Evolutionary conservation across 345 rosid species (phyloP).

Genomic region (Angophora floribunda): DNA sequence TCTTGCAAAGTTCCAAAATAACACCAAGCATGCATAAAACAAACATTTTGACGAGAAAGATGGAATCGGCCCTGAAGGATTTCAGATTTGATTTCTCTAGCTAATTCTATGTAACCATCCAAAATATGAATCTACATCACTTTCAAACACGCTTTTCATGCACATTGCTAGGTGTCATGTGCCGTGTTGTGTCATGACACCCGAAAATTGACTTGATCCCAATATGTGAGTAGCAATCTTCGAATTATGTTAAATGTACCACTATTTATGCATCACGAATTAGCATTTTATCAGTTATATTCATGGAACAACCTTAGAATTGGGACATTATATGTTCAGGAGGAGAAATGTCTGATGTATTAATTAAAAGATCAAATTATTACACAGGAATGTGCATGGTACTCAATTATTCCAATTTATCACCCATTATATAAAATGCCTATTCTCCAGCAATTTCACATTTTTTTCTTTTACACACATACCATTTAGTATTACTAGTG

Average conservation of each 20-base stretch:
- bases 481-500: too few species aligned
- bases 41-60: not conserved
- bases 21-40: not conserved
- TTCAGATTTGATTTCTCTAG: not conserved
- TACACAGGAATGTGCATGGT: too few species aligned
- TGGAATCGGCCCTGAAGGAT: not conserved
- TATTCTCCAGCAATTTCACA: too few species aligned
- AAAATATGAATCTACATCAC: not conserved
- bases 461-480: too few species aligned
- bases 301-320: not conserved
- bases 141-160: not conserved
- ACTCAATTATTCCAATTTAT: too few species aligned
- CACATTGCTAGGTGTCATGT: not conserved
- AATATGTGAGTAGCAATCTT: not conserved
- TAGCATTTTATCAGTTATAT: not conserved
- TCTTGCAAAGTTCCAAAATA: not conserved
- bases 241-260: not conserved
- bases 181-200: not conserved
- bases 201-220: not conserved
- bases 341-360: too few species aligned
- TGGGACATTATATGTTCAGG: too few species aligned
- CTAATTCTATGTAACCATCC: not conserved
- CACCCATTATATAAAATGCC: too few species aligned
- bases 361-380: too few species aligned
- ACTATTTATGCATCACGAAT: not conserved